Conservation (phyloP, 2,329 filamentous ascomycete species). For the Fusarium metavorans region DNA sequence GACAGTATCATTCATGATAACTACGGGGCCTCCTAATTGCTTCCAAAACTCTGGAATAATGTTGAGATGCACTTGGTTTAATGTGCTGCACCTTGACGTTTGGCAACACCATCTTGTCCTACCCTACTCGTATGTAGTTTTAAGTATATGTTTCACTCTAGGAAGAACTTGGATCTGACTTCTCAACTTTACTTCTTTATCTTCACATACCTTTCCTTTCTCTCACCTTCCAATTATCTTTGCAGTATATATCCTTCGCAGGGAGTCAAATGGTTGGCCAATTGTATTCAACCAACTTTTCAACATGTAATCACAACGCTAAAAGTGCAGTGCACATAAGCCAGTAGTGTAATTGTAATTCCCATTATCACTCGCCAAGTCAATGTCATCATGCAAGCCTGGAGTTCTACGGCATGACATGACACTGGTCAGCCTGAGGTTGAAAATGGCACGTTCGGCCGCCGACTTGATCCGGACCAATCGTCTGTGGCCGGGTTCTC, state of each 20-base stretch:
- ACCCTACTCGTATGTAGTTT: not conserved
- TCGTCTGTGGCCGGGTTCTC: not conserved
- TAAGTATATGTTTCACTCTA: not conserved
- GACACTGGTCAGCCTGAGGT: not conserved
- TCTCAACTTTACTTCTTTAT: not conserved
- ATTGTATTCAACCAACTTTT: not conserved
- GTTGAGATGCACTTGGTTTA: not conserved
- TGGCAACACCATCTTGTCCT: not conserved
- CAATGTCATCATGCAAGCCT: not conserved
- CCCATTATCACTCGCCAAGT: not conserved
- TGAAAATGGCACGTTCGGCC: not conserved
- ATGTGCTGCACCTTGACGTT: not conserved
- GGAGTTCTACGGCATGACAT: not conserved
- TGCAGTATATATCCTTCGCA: not conserved
- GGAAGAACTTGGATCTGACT: not conserved
- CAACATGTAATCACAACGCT: not conserved
- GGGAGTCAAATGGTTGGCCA: not conserved
- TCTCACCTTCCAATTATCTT: fast-evolving
- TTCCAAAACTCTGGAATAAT: not conserved
- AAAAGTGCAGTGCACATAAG: not conserved
- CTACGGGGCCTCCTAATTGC: not conserved
- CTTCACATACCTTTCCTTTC: not conserved
- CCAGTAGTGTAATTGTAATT: not conserved
- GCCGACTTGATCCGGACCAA: not conserved
- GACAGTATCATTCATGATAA: not conserved